phyloP scores from a whole-genome alignment of 2,329 filamentous ascomycete genomes.

The Leptographium radiaticola region DNA sequence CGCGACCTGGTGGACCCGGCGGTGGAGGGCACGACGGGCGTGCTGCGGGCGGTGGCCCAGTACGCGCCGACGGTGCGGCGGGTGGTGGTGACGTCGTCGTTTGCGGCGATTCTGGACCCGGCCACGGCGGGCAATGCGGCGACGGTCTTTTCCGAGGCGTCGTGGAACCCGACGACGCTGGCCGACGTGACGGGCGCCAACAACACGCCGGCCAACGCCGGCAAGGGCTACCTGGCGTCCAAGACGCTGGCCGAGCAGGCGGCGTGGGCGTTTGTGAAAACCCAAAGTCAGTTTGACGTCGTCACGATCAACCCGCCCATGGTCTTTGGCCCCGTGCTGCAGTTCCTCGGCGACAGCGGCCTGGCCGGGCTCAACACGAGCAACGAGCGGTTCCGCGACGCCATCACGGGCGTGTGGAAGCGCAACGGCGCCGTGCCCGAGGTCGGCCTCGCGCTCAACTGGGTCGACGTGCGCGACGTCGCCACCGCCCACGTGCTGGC shows the following conservation, averaged over 20 bases:
- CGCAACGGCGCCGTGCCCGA: constrained; percentile 22
- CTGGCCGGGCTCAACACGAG: constrained; percentile 26
- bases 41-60: constrained; percentile 56
- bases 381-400: constrained; percentile 22
- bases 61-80: constrained; percentile 49
- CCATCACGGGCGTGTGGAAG: constrained; percentile 38
- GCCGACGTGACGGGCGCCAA: constrained; percentile 22
- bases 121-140: constrained; percentile 22
- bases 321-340: constrained; percentile 39
- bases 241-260: constrained; percentile 40
- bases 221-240: constrained; percentile 34
- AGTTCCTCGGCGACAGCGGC: constrained; percentile 27
- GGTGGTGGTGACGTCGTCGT: constrained; percentile 50
- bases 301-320: constrained; percentile 42
- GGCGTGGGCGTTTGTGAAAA: constrained; percentile 36
- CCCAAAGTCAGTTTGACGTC: constrained; percentile 33
- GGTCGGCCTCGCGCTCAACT: constrained; percentile 28
- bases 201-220: constrained; percentile 12
- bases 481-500: constrained; percentile 39
- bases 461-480: constrained; percentile 44
- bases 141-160: constrained; percentile 26
- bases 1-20: constrained; percentile 45
- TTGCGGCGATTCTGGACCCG: constrained; percentile 36
- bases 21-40: constrained; percentile 48
- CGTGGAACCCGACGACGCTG: constrained; percentile 35